These are phyloP conservation scores for Apiospora arundinis DNA, from an alignment of 2,329 filamentous ascomycete genomes.

Conservation along the genomic window DNA sequence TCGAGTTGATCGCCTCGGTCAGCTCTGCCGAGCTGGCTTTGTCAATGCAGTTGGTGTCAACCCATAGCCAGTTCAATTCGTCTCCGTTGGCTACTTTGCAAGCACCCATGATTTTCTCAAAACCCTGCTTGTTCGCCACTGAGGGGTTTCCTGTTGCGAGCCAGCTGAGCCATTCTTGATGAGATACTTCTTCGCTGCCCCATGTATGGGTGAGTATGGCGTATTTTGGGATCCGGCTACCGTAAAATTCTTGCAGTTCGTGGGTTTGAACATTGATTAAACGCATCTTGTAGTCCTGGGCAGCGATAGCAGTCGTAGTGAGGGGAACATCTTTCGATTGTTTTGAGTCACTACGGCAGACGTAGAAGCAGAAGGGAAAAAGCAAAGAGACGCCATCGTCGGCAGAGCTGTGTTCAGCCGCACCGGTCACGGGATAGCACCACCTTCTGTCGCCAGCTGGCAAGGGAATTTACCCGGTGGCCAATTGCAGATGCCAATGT, in stretches of 20 bases:
- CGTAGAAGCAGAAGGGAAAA: not conserved
- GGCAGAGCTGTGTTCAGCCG: not conserved
- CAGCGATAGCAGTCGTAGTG: not conserved
- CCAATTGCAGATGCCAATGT: too few relatives aligned
- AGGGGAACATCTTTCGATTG: not conserved
- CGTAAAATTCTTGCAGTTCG: not conserved
- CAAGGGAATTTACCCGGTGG: too few relatives aligned
- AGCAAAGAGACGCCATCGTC: not conserved
- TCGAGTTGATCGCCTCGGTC: slow-evolving; percentile 21
- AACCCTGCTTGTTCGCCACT: not conserved
- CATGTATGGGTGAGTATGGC: slow-evolving; percentile 8
- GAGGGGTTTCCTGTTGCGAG: not conserved
- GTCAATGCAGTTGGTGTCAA: slow-evolving; percentile 31
- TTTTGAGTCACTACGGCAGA: too few relatives aligned
- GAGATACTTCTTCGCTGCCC: not conserved
- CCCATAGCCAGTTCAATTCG: slow-evolving; percentile 22
- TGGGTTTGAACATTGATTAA: not conserved
- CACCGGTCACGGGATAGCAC: not conserved
- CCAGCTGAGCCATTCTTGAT: not conserved
- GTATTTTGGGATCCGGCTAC: not conserved
- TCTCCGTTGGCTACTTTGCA: not conserved
- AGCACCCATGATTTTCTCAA: not conserved
- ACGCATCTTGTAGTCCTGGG: not conserved
- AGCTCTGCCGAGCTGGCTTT: slow-evolving; percentile 29
- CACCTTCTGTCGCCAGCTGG: too few relatives aligned